Base-by-base conservation (phyloP, 345 rosid genomes). In the Linum lewisii region DNA sequence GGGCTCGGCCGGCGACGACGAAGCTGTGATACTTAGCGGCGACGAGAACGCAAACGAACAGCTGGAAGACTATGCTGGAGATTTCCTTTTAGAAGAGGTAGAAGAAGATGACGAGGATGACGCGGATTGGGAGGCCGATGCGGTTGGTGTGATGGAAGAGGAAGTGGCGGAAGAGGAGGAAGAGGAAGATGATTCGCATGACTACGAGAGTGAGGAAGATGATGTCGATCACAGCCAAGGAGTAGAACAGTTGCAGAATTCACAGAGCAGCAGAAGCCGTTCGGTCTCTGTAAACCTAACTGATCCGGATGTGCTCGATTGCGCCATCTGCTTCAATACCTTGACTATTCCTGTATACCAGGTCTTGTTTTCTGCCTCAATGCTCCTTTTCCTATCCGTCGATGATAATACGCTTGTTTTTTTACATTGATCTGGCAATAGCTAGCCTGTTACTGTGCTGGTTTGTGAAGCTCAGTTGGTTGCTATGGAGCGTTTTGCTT, bases 221-320 rank as follows among this genome's bases (percentile, higher is more conserved):
- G 67, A 61, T 3, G 54, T 19, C 34, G 42, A 20, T 25, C 22
- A 13, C 42, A 24, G 20, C 42, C 58, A 19, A 24, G 20, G 9
- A 21, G 34, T 9, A 6, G 23, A 21, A 21, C 53, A 25, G 44
- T 44, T 9, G 58, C 60, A 19, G 58, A 21, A 2, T 6, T 55
- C n/a, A 18, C 60, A 55, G 68, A n/a, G 72, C 44, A 25, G 23
- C 25, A 57, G 59, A 38, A 71, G 58, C 23, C 73, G 59, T n/a
- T 51, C 73, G 6, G 10, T 77, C 44, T 60, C 74, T 14, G 45
- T 72, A 21, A 77, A 72, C 38, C 57, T 84, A 32, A 59, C 73
- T 4, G 90, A 84, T 64, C 82, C 84, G 1, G 81, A 79, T 23
- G 77, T 75, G 34, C 73, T 81, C 37, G 90, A 84, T 68, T 84